Conservation (phyloP, 2,329 filamentous ascomycete species). For the Fusarium sp. region DNA sequence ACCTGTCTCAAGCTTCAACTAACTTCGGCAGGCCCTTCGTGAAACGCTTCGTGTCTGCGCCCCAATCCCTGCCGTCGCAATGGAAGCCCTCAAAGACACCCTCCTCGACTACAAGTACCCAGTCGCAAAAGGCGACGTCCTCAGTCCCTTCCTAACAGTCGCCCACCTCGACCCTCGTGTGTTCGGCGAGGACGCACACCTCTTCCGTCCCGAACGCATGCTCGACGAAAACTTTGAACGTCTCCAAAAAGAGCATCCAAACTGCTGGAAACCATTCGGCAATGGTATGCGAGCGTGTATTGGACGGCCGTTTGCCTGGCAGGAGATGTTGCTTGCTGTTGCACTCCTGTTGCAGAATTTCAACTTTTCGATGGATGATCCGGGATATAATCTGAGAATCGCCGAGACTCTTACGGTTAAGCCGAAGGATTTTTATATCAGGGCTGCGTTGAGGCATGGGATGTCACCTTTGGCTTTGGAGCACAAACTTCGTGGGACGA, state of each 20-base stretch:
- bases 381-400: conserved; percentile 64
- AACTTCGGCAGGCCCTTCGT: conserved; percentile 57
- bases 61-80: conserved; percentile 42
- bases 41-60: conserved; percentile 58
- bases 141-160: conserved; percentile 60
- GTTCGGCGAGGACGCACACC: conserved; percentile 66
- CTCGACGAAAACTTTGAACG: conserved; percentile 62
- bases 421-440: conserved; percentile 70
- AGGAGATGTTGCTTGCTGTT: conserved; percentile 59
- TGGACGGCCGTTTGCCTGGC: conserved; percentile 65
- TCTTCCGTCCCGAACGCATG: conserved; percentile 73
- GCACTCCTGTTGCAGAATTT: conserved; percentile 75
- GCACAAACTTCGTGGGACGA: conserved; percentile 36
- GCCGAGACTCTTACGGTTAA: conserved; percentile 70
- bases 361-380: conserved; percentile 71
- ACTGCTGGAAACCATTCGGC: conserved; percentile 65
- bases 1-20: not conserved
- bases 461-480: conserved; percentile 54
- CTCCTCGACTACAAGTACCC: conserved; percentile 66
- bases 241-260: conserved; percentile 46
- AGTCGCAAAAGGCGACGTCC: conserved; percentile 57
- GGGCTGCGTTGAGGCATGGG: conserved; percentile 62
- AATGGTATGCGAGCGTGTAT: conserved; percentile 66
- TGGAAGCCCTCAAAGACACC: conserved; percentile 54
- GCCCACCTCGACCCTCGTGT: conserved; percentile 67